Evolutionary conservation across 164 flowering plant genomes (phyloP), one percentile per base, ranked within the genome.

Genomic region (Kalanchoe fedtschenkoi): DNA sequence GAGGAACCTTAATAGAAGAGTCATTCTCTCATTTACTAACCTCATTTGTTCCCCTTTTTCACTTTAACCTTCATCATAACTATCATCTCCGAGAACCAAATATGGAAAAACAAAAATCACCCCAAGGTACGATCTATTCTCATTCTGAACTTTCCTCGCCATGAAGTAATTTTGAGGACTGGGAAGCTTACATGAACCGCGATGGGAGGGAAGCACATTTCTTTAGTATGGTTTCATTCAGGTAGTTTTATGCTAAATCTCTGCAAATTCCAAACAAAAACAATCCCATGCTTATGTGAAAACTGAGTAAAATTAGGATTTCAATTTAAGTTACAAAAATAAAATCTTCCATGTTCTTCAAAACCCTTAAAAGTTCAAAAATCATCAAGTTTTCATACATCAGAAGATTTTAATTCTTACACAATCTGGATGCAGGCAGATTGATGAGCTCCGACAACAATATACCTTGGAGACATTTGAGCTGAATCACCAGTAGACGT

Each of bases 181-280:
- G 21, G 33, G 29, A 56, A 42, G 32, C 83, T 72, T 65, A 87
- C 95, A 90, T 65, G 16, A 21, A 74, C 13, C 62, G 72, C 66
- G 85, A 53, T 34, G 78, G 71, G 69, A 71, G 38, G 19, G 86
- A 65, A 60, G 73, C 83, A 93, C 93, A 91, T 72, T 78, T 77
- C 3, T 14, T 37, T 19, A 93, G 97, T 54, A 91, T 83, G 41
- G 82, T 62, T 17, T 95, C 95, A 62, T 53, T 81, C 21, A 91
- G 87, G 70, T 73, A 82, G 75, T 88, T 91, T 58, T 76, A 74
- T 7, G 80, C 67, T 44, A 91, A 68, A 82, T 84, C 89, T 65
- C 97, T 91, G 74, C 42, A 58, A 43, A 29, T 33, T 6, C 28
- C n/a, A 46, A 29, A 41, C 24, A 24, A 58, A 19, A 34, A 17